Base-by-base conservation (phyloP, 2,329 filamentous ascomycete genomes). In the Monosporascus sp. region DNA sequence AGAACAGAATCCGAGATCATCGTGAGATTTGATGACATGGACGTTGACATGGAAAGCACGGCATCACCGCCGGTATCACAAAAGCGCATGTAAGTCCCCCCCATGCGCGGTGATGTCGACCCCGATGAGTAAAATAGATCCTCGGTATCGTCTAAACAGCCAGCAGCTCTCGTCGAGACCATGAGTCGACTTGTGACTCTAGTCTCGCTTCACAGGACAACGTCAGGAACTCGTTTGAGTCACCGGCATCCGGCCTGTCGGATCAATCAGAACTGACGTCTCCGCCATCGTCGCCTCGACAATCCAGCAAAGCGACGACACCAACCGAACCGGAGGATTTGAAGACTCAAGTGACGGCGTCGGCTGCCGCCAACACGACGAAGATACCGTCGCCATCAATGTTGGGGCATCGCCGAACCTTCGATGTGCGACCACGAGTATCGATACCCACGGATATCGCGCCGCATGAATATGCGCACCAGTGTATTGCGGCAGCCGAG, bases 401-500 rank as follows among this genome's bases (percentile, higher is more conserved):
- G 54, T 46, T 58, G 61, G 38, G 63, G 61, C 57, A 52, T 60
- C 59, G 73, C 56, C 68, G 67, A 50, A 70, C 64, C 57, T 84
- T 80, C 66, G 81, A 85, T 62, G 82, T 88, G 55, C 81, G 81
- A 41, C 87, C 91, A 14, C 91, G 85, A 63, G 89, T 90, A 7
- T 96, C 93, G 17, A 92, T 99, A 63, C 92, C 93, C 17, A 75
- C 82, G 52, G 81, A 88, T 57, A 70, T 97, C 46, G 78, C 87
- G 17, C 79, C 84, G 27, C 78, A 83, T 49, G 85, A 93, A 55
- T 97, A 96, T 72, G 93, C 91, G n/a, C 83, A 86, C 59, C 91
- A 99, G 73, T 96, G 91, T 67, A 88, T 96, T 54, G 81, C 87
- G 51, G 93, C 93, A 14, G 94, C 93, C 51, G 90, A 96, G 70